Conservation (phyloP, 495 filamentous ascomycete species). For the Trichoderma orchidacearum region DNA sequence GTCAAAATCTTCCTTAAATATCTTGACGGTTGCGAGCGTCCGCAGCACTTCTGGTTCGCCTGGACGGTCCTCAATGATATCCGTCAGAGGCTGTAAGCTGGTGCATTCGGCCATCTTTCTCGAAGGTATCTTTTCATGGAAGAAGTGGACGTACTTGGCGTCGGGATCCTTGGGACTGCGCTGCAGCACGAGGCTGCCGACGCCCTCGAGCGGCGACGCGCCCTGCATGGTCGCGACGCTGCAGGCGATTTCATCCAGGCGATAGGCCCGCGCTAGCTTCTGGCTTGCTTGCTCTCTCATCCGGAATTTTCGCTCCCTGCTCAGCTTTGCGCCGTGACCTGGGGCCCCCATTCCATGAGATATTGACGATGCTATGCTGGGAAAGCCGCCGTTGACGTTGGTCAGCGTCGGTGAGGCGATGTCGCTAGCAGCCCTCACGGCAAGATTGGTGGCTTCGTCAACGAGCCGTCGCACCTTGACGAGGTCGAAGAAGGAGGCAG, state of each 20-base stretch:
- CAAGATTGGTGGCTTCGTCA: constrained; percentile 62
- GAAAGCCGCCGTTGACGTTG: constrained; percentile 35
- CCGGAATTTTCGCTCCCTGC: constrained; percentile 55
- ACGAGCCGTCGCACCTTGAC: constrained; percentile 66
- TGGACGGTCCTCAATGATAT: constrained; percentile 48
- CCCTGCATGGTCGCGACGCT: constrained; percentile 76
- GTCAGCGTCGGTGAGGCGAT: constrained; percentile 48
- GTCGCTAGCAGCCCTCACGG: constrained; percentile 61
- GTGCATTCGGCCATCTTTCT: constrained; percentile 64
- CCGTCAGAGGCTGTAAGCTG: constrained; percentile 45
- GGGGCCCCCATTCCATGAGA: constrained; percentile 35
- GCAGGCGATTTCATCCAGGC: constrained; percentile 65
- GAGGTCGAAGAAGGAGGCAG: constrained; percentile 68
- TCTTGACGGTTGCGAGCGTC: constrained; percentile 56
- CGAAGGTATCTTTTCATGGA: constrained; percentile 75
- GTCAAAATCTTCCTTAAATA: constrained; percentile 61
- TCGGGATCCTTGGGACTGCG: constrained; percentile 47
- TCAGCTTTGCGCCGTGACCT: constrained; percentile 47
- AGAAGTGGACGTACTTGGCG: constrained; percentile 75
- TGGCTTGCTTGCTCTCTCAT: constrained; percentile 68
- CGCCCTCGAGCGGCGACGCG: constrained; percentile 64
- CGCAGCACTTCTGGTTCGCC: constrained; percentile 50
- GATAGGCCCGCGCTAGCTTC: constrained; percentile 60
- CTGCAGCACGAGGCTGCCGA: constrained; percentile 58
- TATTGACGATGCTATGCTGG: constrained; percentile 30